Evolutionary conservation across 768 basidiomycete species (phyloP).

Genomic region (Mycena galericulata): DNA sequence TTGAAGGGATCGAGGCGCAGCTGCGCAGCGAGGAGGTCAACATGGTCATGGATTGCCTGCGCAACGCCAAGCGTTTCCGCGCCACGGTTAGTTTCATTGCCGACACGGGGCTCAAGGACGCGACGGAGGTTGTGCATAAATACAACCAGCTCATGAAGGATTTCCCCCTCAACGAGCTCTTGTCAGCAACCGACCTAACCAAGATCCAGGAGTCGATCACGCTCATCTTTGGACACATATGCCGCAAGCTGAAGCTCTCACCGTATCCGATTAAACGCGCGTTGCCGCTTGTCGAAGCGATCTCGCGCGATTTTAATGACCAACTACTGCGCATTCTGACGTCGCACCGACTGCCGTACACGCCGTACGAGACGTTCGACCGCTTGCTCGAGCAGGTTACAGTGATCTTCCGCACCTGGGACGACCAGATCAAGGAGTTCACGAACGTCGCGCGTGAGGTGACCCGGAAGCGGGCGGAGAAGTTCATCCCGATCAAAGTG

Average conservation of each 20-base stretch:
- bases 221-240: constrained; percentile 93
- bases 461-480: constrained; percentile 87
- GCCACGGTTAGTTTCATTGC: constrained; percentile 98
- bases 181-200: constrained; percentile 95
- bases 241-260: constrained; percentile 94
- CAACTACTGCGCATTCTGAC: constrained; percentile 91
- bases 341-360: constrained; percentile 91
- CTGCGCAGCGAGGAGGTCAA: constrained; percentile 92
- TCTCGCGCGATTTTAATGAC: constrained; percentile 97
- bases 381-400: constrained; percentile 80
- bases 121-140: constrained; percentile 94
- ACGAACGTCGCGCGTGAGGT: constrained; percentile 94
- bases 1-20: constrained; percentile 94
- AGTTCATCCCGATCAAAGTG: constrained; percentile 98
- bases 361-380: constrained; percentile 95
- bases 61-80: constrained; percentile 96
- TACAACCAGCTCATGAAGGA: constrained; percentile 99
- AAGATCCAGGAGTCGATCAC: constrained; percentile 92
- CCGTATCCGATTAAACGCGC: constrained; percentile 97
- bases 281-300: constrained; percentile 96
- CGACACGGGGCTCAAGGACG: constrained; percentile 96
- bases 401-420: constrained; percentile 88
- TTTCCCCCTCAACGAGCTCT: constrained; percentile 95
- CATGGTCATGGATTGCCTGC: constrained; percentile 92
- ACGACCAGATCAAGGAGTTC: constrained; percentile 91